Evolutionary conservation across 208 protist species (phyloP).

Genomic region (Acanthamoeba rhysodes): DNA sequence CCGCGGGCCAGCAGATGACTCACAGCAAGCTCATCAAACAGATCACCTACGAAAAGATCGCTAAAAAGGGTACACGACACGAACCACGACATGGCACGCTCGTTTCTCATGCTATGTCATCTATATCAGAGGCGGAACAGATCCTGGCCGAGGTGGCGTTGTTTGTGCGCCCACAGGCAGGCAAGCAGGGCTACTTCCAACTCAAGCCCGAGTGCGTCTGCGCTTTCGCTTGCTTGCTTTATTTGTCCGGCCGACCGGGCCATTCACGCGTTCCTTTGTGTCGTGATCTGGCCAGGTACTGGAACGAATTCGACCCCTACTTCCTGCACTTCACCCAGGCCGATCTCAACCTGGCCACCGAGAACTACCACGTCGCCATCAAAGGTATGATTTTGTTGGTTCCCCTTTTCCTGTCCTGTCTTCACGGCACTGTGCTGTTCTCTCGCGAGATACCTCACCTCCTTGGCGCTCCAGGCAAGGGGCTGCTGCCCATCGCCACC

Average conservation of each 20-base stretch:
- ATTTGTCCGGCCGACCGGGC: background rate
- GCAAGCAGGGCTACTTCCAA: slow-evolving; percentile 61
- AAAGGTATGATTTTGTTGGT: background rate
- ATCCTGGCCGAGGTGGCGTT: slow-evolving; percentile 29
- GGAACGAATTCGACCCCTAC: slow-evolving; percentile 69
- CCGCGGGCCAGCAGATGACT: slow-evolving; percentile 10
- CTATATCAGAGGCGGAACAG: background rate
- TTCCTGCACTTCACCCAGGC: slow-evolving; percentile 59
- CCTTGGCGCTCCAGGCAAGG: background rate
- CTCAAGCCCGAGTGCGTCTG: slow-evolving; percentile 27
- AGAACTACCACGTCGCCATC: slow-evolving; percentile 63
- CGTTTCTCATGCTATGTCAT: background rate
- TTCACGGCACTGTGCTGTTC: background rate
- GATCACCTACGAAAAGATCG: slow-evolving; percentile 39
- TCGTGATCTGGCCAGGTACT: slow-evolving; percentile 10
- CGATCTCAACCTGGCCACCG: slow-evolving; percentile 15
- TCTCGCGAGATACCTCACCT: background rate
- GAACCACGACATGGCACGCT: too few relatives aligned
- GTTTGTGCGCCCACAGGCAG: slow-evolving; percentile 41
- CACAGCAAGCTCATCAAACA: slow-evolving; percentile 67
- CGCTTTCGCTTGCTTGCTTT: background rate
- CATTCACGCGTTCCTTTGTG: background rate
- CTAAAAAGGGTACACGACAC: background rate
- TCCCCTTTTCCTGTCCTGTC: background rate
- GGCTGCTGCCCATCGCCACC: slow-evolving; percentile 27